A percentile compares a stretch with the other conserved stretches of the same genome.
phyloP scores from a whole-genome alignment of 2,329 filamentous ascomycete species.

The Rachicladosporium sp. region DNA sequence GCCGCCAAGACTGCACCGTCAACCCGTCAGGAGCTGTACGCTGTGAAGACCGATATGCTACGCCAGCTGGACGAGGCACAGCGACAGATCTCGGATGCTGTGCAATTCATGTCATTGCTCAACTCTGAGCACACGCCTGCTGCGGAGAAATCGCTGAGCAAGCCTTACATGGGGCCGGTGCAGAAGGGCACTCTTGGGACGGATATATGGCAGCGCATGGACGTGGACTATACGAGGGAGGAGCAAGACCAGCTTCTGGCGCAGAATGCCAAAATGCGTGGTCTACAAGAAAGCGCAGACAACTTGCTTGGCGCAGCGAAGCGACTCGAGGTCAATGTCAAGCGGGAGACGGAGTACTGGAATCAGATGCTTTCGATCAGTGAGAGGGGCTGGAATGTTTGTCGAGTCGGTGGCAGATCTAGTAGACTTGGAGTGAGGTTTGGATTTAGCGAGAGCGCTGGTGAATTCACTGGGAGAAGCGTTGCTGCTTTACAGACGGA shows the following conservation, averaged over 20 bases:
- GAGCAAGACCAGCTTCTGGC: constrained; percentile 34
- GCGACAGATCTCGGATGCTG: constrained; percentile 53
- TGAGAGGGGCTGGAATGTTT: constrained; percentile 76
- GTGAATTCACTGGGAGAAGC: constrained; percentile 55
- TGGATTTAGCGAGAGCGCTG: constrained; percentile 65
- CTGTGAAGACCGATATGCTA: constrained; percentile 29
- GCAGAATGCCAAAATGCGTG: constrained; percentile 65
- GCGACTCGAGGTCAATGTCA: constrained; percentile 63
- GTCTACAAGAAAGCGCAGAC: constrained; percentile 61
- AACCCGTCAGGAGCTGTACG: constrained; percentile 27
- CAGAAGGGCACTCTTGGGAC: constrained; percentile 63
- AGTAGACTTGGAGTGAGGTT: constrained; percentile 75
- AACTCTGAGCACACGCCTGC: constrained; percentile 60
- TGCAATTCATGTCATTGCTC: constrained; percentile 74
- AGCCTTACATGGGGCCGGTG: constrained; percentile 55
- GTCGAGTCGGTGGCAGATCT: constrained; percentile 56
- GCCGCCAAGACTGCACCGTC: constrained; percentile 14
- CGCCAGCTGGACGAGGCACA: constrained; percentile 28
- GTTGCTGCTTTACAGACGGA: constrained; percentile 66
- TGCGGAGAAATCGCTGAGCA: constrained; percentile 55
- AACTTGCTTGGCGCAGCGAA: constrained; percentile 60
- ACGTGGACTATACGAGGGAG: constrained; percentile 40
- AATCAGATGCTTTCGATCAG: constrained; percentile 69
- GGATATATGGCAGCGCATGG: constrained; percentile 46
- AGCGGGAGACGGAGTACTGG: constrained; percentile 79